A percentile compares a stretch with the other conserved stretches of the same genome.
Conservation (phyloP, 1,284 basidiomycete species). For the Tylopilus sp. region DNA sequence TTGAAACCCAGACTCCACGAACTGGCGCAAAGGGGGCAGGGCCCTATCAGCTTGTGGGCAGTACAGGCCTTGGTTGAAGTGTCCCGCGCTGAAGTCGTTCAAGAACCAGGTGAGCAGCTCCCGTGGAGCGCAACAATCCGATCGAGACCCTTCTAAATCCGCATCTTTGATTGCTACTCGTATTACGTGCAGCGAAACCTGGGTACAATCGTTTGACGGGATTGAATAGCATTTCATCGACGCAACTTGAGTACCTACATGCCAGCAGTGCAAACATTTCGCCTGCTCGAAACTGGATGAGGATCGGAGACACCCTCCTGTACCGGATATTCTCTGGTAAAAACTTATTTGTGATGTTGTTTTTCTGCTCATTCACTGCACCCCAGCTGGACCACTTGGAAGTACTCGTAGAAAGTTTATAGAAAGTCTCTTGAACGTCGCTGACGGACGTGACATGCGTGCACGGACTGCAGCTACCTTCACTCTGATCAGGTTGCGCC, state of each 20-base stretch:
- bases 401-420: constrained; percentile 20
- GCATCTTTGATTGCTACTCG: not conserved
- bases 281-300: constrained; percentile 25
- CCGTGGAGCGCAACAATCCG: not conserved
- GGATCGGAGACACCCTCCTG: constrained; percentile 25
- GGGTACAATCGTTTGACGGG: constrained; percentile 1
- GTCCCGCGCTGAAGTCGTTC: constrained; percentile 16
- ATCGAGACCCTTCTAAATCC: not conserved
- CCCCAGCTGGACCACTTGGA: constrained; percentile 18
- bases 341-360: not conserved
- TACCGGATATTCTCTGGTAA: constrained; percentile 23
- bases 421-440: constrained; percentile 17
- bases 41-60: constrained; percentile 18
- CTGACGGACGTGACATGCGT: constrained; percentile 12
- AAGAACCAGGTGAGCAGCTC: constrained; percentile 18
- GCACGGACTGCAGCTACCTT: constrained; percentile 25
- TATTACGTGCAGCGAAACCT: constrained; percentile 1
- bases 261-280: constrained; percentile 21
- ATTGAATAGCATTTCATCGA: constrained; percentile 8
- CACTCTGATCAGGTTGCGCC: constrained; percentile 18
- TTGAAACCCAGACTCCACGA: constrained; percentile 20
- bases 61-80: constrained; percentile 25
- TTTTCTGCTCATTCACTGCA: not conserved
- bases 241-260: constrained; percentile 16
- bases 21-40: constrained; percentile 15